Conservation (phyloP, 2,329 filamentous ascomycete species). For the Ophioceras dolichostomum region DNA sequence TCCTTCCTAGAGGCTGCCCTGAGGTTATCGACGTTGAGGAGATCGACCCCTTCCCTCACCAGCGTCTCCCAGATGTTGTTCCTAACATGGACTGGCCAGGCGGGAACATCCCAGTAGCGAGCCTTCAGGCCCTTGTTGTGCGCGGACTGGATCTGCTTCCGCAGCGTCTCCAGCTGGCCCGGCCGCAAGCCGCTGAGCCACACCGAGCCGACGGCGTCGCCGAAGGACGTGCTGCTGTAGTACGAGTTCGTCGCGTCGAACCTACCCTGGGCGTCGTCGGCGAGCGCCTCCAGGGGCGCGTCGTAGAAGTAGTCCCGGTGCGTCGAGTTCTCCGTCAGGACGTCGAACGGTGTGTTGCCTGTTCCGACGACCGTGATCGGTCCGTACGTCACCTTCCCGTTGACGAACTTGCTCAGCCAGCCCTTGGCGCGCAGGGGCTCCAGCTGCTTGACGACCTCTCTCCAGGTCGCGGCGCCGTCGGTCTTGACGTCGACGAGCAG, state of each 20-base stretch:
- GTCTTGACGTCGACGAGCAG: slow-evolving; percentile 63
- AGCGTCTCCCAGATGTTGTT: slow-evolving; percentile 46
- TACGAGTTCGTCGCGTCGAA: slow-evolving; percentile 48
- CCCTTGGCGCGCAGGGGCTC: slow-evolving; percentile 43
- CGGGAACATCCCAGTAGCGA: slow-evolving; percentile 52
- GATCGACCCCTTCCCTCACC: slow-evolving; percentile 42
- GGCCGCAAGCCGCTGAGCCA: slow-evolving; percentile 29
- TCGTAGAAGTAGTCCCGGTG: slow-evolving; percentile 55
- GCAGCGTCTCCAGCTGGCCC: slow-evolving; percentile 28
- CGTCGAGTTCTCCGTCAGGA: slow-evolving; percentile 36
- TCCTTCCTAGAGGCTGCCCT: slow-evolving; percentile 6
- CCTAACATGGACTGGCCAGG: slow-evolving; percentile 44
- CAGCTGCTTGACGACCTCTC: slow-evolving; percentile 39
- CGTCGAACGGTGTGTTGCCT: slow-evolving; percentile 48
- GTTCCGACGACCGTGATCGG: slow-evolving; percentile 59
- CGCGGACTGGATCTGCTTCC: slow-evolving; percentile 33
- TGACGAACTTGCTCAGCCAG: slow-evolving; percentile 42
- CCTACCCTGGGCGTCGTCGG: slow-evolving; percentile 5
- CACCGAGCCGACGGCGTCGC: slow-evolving; percentile 36
- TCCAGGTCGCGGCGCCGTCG: slow-evolving; percentile 35
- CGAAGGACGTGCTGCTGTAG: slow-evolving; percentile 52
- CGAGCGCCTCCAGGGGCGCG: slow-evolving; percentile 40
- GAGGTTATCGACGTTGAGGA: slow-evolving; percentile 51
- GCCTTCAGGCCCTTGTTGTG: slow-evolving; percentile 41
- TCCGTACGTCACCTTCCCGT: slow-evolving; percentile 34